phyloP scores from a whole-genome alignment of 108 stramenopile genomes.

The Skeletonema tropicum region DNA sequence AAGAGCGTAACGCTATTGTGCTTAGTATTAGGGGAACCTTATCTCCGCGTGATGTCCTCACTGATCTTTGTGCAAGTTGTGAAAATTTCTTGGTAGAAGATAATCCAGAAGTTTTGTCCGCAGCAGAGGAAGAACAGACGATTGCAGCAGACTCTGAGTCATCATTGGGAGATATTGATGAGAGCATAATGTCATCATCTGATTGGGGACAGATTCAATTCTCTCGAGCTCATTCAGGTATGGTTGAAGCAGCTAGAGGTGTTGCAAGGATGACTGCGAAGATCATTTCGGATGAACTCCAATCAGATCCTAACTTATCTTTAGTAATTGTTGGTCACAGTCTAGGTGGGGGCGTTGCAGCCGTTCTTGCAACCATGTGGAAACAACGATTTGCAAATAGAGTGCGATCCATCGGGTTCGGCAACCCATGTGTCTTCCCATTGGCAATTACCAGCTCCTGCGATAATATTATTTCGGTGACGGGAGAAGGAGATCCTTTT shows the following conservation, averaged over 20 bases:
- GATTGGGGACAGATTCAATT: slow-evolving; percentile 5
- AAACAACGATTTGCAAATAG: slow-evolving; percentile 37
- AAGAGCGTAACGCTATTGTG: slow-evolving; percentile 48
- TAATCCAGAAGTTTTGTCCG: slow-evolving; percentile 10
- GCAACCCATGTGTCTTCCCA: slow-evolving; percentile 48
- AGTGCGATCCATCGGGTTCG: slow-evolving; percentile 33
- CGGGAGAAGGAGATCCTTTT: slow-evolving; percentile 82
- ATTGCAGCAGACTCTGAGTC: slow-evolving; percentile 1
- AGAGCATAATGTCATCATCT: neutral
- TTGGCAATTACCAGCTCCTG: neutral
- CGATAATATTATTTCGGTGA: slow-evolving; percentile 54
- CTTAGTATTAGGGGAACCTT: slow-evolving; percentile 69
- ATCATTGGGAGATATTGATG: slow-evolving; percentile 4
- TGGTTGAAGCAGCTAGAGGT: slow-evolving; percentile 64
- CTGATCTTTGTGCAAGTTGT: slow-evolving; percentile 68
- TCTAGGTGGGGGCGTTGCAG: slow-evolving; percentile 72
- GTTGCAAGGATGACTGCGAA: slow-evolving; percentile 51
- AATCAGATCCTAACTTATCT: slow-evolving; percentile 48
- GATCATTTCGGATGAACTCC: slow-evolving; percentile 53
- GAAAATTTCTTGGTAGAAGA: slow-evolving; percentile 63
- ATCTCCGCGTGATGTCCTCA: slow-evolving; percentile 71
- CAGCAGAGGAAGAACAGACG: slow-evolving; percentile 18
- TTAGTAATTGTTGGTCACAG: slow-evolving; percentile 75
- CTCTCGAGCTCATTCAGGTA: slow-evolving; percentile 70
- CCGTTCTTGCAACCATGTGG: slow-evolving; percentile 70